phyloP scores from a whole-genome alignment of 2,329 filamentous ascomycete species.

The Penicillium sp. region DNA sequence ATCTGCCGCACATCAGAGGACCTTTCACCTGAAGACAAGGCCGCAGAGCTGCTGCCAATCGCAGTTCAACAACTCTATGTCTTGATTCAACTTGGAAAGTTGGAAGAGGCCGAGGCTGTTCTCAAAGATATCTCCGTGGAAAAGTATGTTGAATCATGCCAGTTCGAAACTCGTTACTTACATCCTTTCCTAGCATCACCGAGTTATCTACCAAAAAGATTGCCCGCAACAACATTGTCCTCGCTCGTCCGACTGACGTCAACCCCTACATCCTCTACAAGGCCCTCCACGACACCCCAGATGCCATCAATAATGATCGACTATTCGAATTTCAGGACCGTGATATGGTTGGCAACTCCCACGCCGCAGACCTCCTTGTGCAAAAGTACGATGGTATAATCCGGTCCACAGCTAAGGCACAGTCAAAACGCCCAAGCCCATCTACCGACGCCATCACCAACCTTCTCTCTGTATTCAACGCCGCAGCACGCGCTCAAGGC shows the following conservation, averaged over 20 bases:
- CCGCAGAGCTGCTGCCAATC: conserved; percentile 53
- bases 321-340: conserved; percentile 53
- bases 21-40: conserved; percentile 51
- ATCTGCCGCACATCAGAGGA: conserved; percentile 54
- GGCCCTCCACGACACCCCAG: conserved; percentile 45
- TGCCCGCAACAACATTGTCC: conserved; percentile 51
- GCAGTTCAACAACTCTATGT: conserved; percentile 55
- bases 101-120: conserved; percentile 48
- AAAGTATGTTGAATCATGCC: conserved; percentile 34
- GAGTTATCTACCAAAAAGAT: conserved; percentile 52
- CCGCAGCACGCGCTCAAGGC: conserved; percentile 58
- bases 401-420: conserved; percentile 45
- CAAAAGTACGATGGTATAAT: conserved; percentile 53
- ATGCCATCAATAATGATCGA: conserved; percentile 43
- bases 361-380: conserved; percentile 51
- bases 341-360: conserved; percentile 46
- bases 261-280: conserved; percentile 55
- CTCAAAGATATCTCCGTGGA: conserved; percentile 44
- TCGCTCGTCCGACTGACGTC: conserved; percentile 37
- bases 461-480: conserved; percentile 56
- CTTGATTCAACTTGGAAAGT: conserved; percentile 46
- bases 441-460: conserved; percentile 47
- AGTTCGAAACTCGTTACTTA: conserved; percentile 1
- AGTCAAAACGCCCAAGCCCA: conserved; percentile 42
- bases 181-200: conserved; percentile 38